Evolutionary conservation across 1,139 yeast genomes (phyloP).

Genomic region (Suhomyces panamericanus): DNA sequence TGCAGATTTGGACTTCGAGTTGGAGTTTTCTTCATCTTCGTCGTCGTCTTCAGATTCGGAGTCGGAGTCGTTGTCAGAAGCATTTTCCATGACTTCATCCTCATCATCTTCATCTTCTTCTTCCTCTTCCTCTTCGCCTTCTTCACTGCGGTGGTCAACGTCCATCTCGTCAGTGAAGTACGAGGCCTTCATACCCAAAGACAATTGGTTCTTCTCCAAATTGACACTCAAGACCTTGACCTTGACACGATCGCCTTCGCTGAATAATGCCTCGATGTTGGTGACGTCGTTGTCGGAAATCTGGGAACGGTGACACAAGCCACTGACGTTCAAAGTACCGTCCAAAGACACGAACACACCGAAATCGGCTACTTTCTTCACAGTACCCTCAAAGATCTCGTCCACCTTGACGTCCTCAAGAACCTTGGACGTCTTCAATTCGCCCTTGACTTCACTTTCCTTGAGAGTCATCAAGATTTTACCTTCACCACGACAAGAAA

Average conservation of each 20-base stretch:
- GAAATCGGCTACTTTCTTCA: constrained; percentile 76
- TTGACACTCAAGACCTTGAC: constrained; percentile 72
- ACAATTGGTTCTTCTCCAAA: constrained; percentile 65
- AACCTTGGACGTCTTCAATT: constrained; percentile 52
- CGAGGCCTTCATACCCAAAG: constrained; percentile 93
- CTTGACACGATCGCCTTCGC: constrained; percentile 87
- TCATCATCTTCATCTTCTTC: constrained; percentile 23
- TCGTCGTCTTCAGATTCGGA: constrained; percentile 21
- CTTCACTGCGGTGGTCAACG: constrained; percentile 24
- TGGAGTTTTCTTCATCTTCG: constrained; percentile 10
- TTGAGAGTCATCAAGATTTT: constrained; percentile 77
- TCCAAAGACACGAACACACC: constrained; percentile 88
- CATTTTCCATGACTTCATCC: constrained; percentile 22
- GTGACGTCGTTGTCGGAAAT: constrained; percentile 66
- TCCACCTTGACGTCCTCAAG: constrained; percentile 70
- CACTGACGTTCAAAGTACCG: constrained; percentile 73
- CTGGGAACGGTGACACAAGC: constrained; percentile 85
- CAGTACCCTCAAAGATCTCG: constrained; percentile 75
- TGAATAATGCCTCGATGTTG: constrained; percentile 62
- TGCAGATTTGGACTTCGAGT: constrained; percentile 17
- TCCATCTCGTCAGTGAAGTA: constrained; percentile 57
- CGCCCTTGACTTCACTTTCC: constrained; percentile 77
- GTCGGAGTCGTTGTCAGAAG: constrained; percentile 22
- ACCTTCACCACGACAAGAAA: constrained; percentile 61
- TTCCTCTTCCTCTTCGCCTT: constrained; percentile 28